Evolutionary conservation across 495 filamentous ascomycete genomes (phyloP).

Genomic region (Podospora comata): DNA sequence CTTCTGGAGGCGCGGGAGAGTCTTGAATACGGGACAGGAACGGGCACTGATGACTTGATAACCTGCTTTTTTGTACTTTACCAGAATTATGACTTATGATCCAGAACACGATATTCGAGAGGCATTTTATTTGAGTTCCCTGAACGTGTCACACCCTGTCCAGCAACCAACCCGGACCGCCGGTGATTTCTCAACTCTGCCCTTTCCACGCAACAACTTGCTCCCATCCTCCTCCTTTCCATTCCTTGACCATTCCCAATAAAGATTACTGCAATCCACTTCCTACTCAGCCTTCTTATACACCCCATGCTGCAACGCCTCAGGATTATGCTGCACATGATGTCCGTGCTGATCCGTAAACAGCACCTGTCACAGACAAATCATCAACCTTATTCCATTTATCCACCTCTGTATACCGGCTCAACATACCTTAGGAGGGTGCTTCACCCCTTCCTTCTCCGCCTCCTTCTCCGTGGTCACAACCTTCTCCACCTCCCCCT

Average conservation of each 20-base stretch:
- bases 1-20: too few species aligned
- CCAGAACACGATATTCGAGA: too few species aligned
- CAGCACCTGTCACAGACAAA: constrained; percentile 20
- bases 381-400: background rate
- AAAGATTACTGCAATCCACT: background rate
- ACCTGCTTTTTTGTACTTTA: too few species aligned
- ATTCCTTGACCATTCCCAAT: too few species aligned
- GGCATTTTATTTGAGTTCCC: too few species aligned
- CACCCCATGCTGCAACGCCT: constrained; percentile 30
- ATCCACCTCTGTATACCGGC: background rate
- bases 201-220: too few species aligned
- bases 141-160: too few species aligned
- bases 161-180: too few species aligned
- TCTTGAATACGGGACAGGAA: background rate
- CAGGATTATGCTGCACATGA: constrained; percentile 38
- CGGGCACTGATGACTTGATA: background rate
- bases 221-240: too few species aligned
- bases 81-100: too few species aligned
- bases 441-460: constrained; percentile 38
- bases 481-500: constrained; percentile 41
- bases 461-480: constrained; percentile 37
- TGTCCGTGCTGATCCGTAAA: constrained; percentile 42
- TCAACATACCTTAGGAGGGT: constrained; percentile 41
- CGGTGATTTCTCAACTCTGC: too few species aligned
- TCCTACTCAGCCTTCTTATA: constrained; percentile 4